A percentile compares a stretch with the other conserved stretches of the same genome.
These are phyloP conservation scores for Emericellopsis atlantica DNA, from an alignment of 2,329 filamentous ascomycete genomes.

Conservation along the genomic window DNA sequence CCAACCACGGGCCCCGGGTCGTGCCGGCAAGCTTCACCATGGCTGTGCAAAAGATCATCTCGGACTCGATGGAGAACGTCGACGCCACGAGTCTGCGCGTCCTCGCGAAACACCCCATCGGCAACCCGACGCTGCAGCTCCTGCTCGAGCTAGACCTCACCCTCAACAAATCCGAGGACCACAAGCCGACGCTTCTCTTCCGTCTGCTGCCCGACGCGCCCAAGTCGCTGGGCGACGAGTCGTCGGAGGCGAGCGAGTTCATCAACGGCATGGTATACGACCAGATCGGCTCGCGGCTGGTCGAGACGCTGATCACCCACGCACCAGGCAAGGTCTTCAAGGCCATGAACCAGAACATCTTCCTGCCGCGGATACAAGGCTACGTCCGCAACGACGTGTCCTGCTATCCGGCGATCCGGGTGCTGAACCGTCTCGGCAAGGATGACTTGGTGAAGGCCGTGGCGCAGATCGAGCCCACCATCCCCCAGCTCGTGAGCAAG, in stretches of 20 bases:
- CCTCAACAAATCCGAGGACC: conserved; percentile 45
- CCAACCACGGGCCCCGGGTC: conserved; percentile 28
- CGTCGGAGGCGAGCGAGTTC: conserved; percentile 62
- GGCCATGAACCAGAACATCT: conserved; percentile 65
- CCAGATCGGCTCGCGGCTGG: conserved; percentile 73
- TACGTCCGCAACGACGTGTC: conserved; percentile 84
- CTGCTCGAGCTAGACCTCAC: conserved; percentile 77
- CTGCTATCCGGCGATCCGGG: conserved; percentile 71
- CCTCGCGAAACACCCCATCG: conserved; percentile 77
- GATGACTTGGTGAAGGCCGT: conserved; percentile 71
- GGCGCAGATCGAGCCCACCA: conserved; percentile 57
- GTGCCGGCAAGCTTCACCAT: conserved; percentile 70
- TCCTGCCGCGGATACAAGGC: conserved; percentile 67
- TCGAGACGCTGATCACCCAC: conserved; percentile 74
- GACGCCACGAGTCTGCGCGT: conserved; percentile 72
- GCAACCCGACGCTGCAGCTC: conserved; percentile 86
- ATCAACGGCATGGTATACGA: conserved; percentile 84
- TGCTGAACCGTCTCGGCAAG: conserved; percentile 73
- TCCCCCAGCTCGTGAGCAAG: conserved; percentile 61
- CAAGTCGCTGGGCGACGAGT: conserved; percentile 56
- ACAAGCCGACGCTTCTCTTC: conserved; percentile 48
- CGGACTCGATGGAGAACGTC: conserved; percentile 59
- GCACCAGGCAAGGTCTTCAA: conserved; percentile 87
- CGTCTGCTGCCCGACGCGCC: conserved; percentile 67
- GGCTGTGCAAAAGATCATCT: conserved; percentile 72